Conservation (phyloP, 257 asterid species). For the Fraxinus cuspidata region DNA sequence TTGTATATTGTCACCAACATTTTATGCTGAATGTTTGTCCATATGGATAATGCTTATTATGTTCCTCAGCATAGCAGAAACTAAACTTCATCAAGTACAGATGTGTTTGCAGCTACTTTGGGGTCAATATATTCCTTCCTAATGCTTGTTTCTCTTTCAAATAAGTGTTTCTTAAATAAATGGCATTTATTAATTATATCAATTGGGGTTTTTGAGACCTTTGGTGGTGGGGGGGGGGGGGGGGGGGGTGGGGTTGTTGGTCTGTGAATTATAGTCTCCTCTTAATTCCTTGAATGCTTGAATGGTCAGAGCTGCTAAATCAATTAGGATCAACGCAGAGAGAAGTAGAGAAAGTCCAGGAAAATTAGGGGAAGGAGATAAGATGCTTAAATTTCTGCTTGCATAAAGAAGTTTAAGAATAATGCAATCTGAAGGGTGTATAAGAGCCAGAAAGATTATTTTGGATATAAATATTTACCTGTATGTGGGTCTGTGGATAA, state of each 20-base stretch:
- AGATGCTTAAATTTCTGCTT: not conserved
- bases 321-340: not conserved
- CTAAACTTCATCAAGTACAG: not conserved
- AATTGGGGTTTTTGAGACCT: no score
- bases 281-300: not conserved
- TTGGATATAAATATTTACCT: not conserved
- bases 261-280: not conserved
- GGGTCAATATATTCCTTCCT: not conserved
- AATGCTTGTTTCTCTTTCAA: not conserved
- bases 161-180: not conserved
- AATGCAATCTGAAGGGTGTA: not conserved
- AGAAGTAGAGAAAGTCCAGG: not conserved
- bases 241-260: not conserved
- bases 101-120: not conserved
- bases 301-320: not conserved
- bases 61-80: conserved; percentile 9
- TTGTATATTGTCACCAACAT: conserved; percentile 7
- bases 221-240: no score
- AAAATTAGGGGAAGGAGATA: not conserved
- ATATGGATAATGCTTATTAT: not conserved
- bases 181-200: not conserved
- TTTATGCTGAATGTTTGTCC: not conserved
- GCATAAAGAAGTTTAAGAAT: not conserved
- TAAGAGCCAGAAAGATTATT: not conserved
- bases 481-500: not conserved